Evolutionary conservation across 2,329 filamentous ascomycete genomes (phyloP), one percentile per base, ranked within the genome.

Genomic region (Neoarthrinium moseri): DNA sequence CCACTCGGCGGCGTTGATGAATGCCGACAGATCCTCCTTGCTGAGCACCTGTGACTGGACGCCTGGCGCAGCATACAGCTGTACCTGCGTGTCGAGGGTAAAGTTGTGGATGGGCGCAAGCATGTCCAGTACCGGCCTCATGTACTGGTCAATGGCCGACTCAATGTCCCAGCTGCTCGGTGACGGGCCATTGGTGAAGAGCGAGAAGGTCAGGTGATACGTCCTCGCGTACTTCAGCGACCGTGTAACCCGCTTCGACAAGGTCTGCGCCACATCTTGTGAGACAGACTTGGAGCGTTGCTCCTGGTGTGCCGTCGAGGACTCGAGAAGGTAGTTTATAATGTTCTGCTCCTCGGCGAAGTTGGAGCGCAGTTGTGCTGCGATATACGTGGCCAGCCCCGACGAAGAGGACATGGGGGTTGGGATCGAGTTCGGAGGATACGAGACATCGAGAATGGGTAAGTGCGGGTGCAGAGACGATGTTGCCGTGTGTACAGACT

Each of bases 1-100:
- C 94, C 94, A 99, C 69, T 99, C 94, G 2, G 94, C 94, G 3
- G 92, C 91, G 60, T 99, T 99, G 67, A 99, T 91, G 61, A 99
- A 99, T 1, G 89, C 91, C 29, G 89, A 90, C 2, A 99, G 76
- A 57, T 96, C 91, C 56, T 95, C 87, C 62, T 90, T 91, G 57
- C 81, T 84, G 27, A 99, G 71, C 0, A 86, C 77, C 20, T 84
- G 70, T 13, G 76, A 75, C 56, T 80, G 76, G 1, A 81, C 78
- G n/a, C 83, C 79, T 0, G 82, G 80, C 2, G 74, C 71, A n/a
- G 94, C 92, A 62, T 96, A 96, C 0, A 97, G 78, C 68, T 99
- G 94, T 3, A 99, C 88, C 68, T 99, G 94, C 0, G 91, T 95
- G 62, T 97, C 91, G 40, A 97, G 86, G 12, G 91, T 96, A 60